These are phyloP conservation scores for Geranomyces variabilis DNA, from an alignment of 192 early-diverging fungal species.

Conservation along the genomic window DNA sequence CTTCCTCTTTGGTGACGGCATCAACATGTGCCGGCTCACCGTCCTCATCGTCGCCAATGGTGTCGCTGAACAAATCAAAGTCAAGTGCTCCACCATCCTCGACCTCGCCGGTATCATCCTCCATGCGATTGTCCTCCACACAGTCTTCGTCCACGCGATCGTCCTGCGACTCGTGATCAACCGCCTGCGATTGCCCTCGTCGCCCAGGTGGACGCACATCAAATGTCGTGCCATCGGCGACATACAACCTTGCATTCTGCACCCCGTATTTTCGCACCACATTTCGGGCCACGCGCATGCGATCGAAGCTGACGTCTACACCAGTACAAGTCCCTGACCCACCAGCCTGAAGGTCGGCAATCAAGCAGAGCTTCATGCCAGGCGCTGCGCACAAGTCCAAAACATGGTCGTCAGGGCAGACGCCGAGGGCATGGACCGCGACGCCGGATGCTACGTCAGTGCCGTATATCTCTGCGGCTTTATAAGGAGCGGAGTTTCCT, in stretches of 20 bases:
- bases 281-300: conserved; percentile 74
- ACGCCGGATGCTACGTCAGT: conserved; percentile 87
- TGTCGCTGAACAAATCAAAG: too few species aligned
- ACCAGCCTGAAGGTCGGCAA: conserved; percentile 62
- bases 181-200: background rate
- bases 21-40: too few species aligned
- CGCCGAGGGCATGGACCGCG: conserved; percentile 75
- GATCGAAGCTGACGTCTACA: conserved; percentile 78
- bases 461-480: conserved; percentile 56
- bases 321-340: conserved; percentile 82
- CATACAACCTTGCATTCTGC: conserved; percentile 66
- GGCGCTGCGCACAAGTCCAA: conserved; percentile 89
- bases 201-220: conserved; percentile 71
- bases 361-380: conserved; percentile 84
- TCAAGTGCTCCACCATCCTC: too few species aligned
- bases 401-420: conserved; percentile 78
- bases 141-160: too few species aligned
- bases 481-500: conserved; percentile 57
- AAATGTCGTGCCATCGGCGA: conserved; percentile 85
- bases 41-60: too few species aligned
- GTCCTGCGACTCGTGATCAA: too few species aligned
- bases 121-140: too few species aligned
- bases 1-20: too few species aligned
- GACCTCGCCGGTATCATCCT: too few species aligned
- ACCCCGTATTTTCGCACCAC: conserved; percentile 73